These are phyloP conservation scores for Gossypium arboreum DNA, from an alignment of 345 rosid genomes.

Conservation along the genomic window DNA sequence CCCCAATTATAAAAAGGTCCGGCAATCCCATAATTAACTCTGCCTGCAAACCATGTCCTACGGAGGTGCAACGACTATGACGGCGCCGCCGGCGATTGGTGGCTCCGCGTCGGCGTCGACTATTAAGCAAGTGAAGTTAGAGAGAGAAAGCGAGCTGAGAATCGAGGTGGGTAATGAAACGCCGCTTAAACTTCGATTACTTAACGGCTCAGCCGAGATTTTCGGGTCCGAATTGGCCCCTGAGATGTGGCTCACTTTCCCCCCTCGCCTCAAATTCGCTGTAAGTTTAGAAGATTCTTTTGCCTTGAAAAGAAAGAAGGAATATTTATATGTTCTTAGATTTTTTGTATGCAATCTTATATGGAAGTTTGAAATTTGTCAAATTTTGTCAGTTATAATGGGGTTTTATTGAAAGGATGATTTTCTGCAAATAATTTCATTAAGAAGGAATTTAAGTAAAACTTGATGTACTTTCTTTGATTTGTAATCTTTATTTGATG, in stretches of 20 bases:
- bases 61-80: conserved; percentile 34
- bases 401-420: not conserved
- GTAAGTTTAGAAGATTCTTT: conserved; percentile 31
- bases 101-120: conserved; percentile 31
- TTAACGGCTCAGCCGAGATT: conserved; percentile 84
- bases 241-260: conserved; percentile 76
- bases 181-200: conserved; percentile 67
- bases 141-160: conserved; percentile 81
- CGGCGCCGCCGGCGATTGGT: conserved; percentile 24
- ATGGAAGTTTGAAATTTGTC: not conserved
- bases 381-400: not conserved
- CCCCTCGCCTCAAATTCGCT: conserved; percentile 82
- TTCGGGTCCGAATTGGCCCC: conserved; percentile 88
- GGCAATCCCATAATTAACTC: not conserved
- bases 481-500: not conserved
- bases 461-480: not conserved
- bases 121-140: conserved; percentile 74
- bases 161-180: conserved; percentile 75
- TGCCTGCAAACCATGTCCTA: conserved; percentile 27
- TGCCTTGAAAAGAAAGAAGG: not conserved
- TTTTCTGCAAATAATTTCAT: not conserved
- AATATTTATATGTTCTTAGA: not conserved
- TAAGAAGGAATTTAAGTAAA: not conserved
- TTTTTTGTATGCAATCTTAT: not conserved
- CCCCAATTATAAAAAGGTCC: not conserved